Conservation (phyloP, 768 basidiomycete genomes). For the Pisolithus marmoratus region DNA sequence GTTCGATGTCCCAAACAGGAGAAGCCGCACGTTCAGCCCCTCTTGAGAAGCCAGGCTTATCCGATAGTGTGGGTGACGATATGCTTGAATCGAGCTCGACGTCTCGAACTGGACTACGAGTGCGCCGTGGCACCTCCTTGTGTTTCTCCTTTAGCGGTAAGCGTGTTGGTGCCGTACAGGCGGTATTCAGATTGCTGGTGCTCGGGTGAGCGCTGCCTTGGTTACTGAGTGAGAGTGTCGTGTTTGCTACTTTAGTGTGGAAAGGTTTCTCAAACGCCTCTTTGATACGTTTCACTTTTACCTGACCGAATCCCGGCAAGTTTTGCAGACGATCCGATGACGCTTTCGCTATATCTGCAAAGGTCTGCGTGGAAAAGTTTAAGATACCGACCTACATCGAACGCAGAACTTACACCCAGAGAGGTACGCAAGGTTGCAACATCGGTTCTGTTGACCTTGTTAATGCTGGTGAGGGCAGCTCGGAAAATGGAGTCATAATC, state of each 20-base stretch:
- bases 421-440: slow-evolving; percentile 87
- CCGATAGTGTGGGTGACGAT: slow-evolving; percentile 1
- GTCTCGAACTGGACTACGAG: too few relatives aligned
- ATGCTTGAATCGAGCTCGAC: too few relatives aligned
- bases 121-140: too few relatives aligned
- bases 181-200: too few relatives aligned
- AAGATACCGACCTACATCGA: neutral
- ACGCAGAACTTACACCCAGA: slow-evolving; percentile 68
- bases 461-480: slow-evolving; percentile 79
- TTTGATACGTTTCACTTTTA: slow-evolving; percentile 86
- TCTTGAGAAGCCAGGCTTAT: neutral
- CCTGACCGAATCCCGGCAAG: slow-evolving; percentile 89
- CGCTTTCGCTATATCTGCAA: slow-evolving; percentile 73
- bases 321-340: slow-evolving; percentile 69
- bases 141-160: too few relatives aligned
- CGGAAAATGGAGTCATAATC: slow-evolving; percentile 80
- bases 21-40: slow-evolving; percentile 11
- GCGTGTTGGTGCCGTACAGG: too few relatives aligned
- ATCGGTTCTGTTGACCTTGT: slow-evolving; percentile 96
- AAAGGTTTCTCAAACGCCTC: slow-evolving; percentile 92
- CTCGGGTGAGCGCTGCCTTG: neutral
- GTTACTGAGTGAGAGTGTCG: slow-evolving; percentile 27
- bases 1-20: slow-evolving; percentile 38
- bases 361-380: slow-evolving; percentile 51
- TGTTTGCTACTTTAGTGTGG: slow-evolving; percentile 56